These are phyloP conservation scores for Mortierella sp. DNA, from an alignment of 371 early-diverging fungal genomes.

Conservation along the genomic window DNA sequence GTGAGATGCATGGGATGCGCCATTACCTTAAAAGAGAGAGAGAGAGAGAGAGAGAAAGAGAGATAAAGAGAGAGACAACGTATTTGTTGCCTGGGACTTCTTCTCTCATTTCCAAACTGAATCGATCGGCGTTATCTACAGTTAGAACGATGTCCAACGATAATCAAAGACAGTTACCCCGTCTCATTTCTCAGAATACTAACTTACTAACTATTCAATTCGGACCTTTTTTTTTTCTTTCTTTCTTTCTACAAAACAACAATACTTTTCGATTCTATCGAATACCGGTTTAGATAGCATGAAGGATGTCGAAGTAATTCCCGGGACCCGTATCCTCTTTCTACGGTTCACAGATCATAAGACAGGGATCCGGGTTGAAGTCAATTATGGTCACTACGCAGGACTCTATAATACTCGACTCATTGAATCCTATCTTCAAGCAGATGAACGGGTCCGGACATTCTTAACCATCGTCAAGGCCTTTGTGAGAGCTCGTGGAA, in stretches of 20 bases:
- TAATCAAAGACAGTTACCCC: too few relatives aligned
- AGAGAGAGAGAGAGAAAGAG: too few relatives aligned
- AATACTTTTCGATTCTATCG: too few relatives aligned
- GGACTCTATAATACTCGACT: conserved; percentile 48
- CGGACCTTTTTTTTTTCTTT: not conserved
- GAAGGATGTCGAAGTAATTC: conserved; percentile 51
- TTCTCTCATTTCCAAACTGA: too few relatives aligned
- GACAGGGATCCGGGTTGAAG: conserved; percentile 42
- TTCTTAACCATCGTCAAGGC: conserved; percentile 50
- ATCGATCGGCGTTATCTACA: too few relatives aligned
- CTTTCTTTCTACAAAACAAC: too few relatives aligned
- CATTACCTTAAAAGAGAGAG: too few relatives aligned
- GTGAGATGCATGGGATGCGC: too few relatives aligned
- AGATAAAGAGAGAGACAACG: too few relatives aligned
- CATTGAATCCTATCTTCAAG: conserved; percentile 40
- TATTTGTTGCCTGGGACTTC: too few relatives aligned
- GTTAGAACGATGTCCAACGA: too few relatives aligned
- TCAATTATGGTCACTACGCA: conserved; percentile 44
- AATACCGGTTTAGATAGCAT: conserved; percentile 38
- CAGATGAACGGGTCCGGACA: conserved; percentile 36
- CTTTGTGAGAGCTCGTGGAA: conserved; percentile 48
- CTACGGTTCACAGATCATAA: conserved; percentile 49
- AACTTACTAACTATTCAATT: not conserved
- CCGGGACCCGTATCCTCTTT: conserved; percentile 38
- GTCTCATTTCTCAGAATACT: too few relatives aligned